Base-by-base conservation (phyloP, 2,329 filamentous ascomycete genomes). In the Rosellinia necatrix region DNA sequence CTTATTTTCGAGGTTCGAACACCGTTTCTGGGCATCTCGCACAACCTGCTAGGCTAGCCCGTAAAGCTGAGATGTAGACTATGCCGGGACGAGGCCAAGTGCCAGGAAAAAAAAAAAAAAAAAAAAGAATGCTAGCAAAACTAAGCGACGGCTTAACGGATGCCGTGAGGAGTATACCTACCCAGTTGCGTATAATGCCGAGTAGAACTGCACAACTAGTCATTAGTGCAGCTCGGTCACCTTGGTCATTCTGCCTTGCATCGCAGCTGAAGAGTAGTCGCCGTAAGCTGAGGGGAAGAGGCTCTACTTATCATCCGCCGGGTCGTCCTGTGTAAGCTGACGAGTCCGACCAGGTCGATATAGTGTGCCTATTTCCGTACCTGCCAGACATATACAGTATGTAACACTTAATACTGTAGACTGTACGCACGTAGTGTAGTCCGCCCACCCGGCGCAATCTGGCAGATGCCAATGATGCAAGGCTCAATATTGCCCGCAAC, bases 301-400 rank as follows among this genome's bases (percentile, higher is more conserved):
- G 19, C 43, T 22, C 22, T 53, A 40, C n/a, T 15, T 21, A 40
- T 21, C 32, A 38, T 19, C 25, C 29, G n/a, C 17, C 22, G n/a
- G n/a, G n/a, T n/a, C 25, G 34, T 46, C 6, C 19, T 30, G 12
- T 46, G 42, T 56, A 56, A 47, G 53, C 53, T 56, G 47, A 56
- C 34, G 34, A 50, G 15, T 32, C 41, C 41, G 41, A 30, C n/a
- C 17, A 22, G 13, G 41, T 25, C 41, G 41, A 30, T 30, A 19
- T 8, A 19, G 8, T 29, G 19, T 43, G n/a, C 13, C 21, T 25
- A 41, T 4, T 19, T 13, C 13, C 15, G 13, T 44, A 30, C 10
- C 9, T n/a, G n/a, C n/a, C n/a, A n/a, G n/a, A n/a, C n/a, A n/a
- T n/a, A n/a, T n/a, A n/a, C n/a, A n/a, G n/a, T n/a, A n/a, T n/a